Base-by-base conservation (phyloP, 2,329 filamentous ascomycete genomes). In the Seiridium cupressi region DNA sequence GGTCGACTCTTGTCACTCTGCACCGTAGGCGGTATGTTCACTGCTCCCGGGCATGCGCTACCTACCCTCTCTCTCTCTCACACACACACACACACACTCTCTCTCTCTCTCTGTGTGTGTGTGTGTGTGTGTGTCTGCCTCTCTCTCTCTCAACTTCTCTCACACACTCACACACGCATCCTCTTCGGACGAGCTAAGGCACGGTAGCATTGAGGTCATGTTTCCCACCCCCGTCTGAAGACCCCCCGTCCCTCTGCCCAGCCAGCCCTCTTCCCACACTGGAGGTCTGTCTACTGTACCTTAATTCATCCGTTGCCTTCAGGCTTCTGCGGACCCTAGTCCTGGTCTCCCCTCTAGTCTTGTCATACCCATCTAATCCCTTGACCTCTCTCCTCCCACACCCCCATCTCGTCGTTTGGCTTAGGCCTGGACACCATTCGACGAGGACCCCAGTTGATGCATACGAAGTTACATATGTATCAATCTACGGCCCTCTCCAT, bases 381-480 rank as follows among this genome's bases (percentile, higher is more conserved):
- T 11, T 68, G 63, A 70, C 58, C 63, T 67, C 68, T 68, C 64
- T 63, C 63, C 64, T 61, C 66, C 65, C 65, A 60, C 63, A 60
- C 64, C 63, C 65, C 67, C 67, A 68, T 58, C 64, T 65, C 61
- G 49, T 57, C 51, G 36, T 62, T 64, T 57, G 62, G 61, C 62
- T 65, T 68, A 66, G 65, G 61, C 64, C 66, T 34, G 42, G n/a
- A 32, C 11, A n/a, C 57, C 36, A 59, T 42, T 53, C 68, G 66
- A 66, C 63, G 63, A 67, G 63, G 62, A 63, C 59, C 75, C 74
- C 69, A 75, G 73, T 67, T 70, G 63, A 65, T 73, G 75, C 70
- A 75, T 74, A 70, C 69, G 73, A 66, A 71, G 68, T 69, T 73
- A 71, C 72, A 74, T 74, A 75, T 74, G 73, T 74, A 76, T 66